phyloP scores from a whole-genome alignment of 371 early-diverging fungal genomes.

The Syncephalastrum monosporum region DNA sequence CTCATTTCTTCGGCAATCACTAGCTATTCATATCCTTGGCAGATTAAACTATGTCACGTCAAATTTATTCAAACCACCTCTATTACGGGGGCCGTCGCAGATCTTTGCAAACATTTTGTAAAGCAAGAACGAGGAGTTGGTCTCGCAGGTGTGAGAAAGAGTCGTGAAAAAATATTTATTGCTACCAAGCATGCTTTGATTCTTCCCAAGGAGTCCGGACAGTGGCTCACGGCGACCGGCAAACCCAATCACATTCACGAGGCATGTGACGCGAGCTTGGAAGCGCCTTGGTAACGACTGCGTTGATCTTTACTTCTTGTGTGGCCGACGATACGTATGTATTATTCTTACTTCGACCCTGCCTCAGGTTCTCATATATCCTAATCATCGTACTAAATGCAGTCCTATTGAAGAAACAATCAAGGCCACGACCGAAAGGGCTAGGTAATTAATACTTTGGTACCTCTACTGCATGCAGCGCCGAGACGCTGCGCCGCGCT shows the following conservation, averaged over 20 bases:
- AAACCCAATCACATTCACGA: no score
- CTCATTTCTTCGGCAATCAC: no score
- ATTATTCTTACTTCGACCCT: background rate
- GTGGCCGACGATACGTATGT: conserved; percentile 17
- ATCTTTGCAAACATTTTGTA: no score
- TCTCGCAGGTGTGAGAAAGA: conserved; percentile 17
- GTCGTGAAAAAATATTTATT: conserved; percentile 43
- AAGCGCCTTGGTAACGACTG: conserved; percentile 41
- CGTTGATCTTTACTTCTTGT: conserved; percentile 60
- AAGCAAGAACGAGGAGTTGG: no score
- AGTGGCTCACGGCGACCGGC: background rate
- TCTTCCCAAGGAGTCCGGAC: conserved; percentile 7
- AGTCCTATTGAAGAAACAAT: conserved; percentile 54
- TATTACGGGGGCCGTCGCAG: no score
- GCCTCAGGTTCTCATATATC: background rate
- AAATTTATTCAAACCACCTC: no score
- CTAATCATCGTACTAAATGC: background rate
- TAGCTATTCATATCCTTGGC: no score
- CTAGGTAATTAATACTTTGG: conserved; percentile 58
- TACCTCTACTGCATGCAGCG: conserved; percentile 56
- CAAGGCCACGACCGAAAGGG: conserved; percentile 54
- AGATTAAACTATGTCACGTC: no score
- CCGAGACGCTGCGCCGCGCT: conserved; percentile 55
- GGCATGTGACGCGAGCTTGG: conserved; percentile 35
- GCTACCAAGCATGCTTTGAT: conserved; percentile 28